Evolutionary conservation across 1,284 basidiomycete genomes (phyloP), one percentile per base, ranked within the genome.

Genomic region (Ganoderma lingzhi): DNA sequence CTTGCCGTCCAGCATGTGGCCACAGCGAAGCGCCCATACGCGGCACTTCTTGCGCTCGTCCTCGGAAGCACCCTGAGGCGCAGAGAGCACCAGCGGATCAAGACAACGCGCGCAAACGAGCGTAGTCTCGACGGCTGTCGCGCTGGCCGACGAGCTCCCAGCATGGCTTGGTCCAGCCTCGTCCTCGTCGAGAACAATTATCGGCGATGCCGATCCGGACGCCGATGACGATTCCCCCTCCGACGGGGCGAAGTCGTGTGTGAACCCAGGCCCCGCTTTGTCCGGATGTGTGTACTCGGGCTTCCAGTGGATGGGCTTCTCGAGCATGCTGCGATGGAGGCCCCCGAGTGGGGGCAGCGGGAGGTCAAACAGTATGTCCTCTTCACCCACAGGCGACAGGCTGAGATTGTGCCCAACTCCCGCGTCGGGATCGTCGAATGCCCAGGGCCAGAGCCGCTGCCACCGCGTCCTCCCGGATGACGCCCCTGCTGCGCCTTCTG

Each of bases 1-100:
- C 76, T 90, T 91, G 58, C 91, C 93, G 73, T 94, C 93, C 2
- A 94, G 83, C 74, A 94, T 80, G 75, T 94, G 92, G 0, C 92
- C 92, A 68, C 92, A 94, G 48, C 90, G 83, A 66, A 94, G 79
- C 2, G 85, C 88, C 91, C 91, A 93, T 3, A 93, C 79, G 58
- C 85, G 83, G 65, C 83, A 80, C 45, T 78, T 79, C 58, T 80
- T 80, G 30, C 76, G 78, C 55, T 79, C 82, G 39, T 81, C 80
- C 30, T 79, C 76, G 4, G 77, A 68, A 5, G 66, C 79, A n/a
- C 75, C 70, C 12, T 80, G 80, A 2, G 78, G 78, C 14, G 79
- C 79, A 8, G 77, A 66, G 17, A 83, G 74, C 32, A 90, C 77
- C 3, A 93, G 82, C 0, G 89, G 87, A 65, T 89, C 86, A 39